Evolutionary conservation across 1,284 basidiomycete genomes (phyloP).

Genomic region (Ustilago nuda): DNA sequence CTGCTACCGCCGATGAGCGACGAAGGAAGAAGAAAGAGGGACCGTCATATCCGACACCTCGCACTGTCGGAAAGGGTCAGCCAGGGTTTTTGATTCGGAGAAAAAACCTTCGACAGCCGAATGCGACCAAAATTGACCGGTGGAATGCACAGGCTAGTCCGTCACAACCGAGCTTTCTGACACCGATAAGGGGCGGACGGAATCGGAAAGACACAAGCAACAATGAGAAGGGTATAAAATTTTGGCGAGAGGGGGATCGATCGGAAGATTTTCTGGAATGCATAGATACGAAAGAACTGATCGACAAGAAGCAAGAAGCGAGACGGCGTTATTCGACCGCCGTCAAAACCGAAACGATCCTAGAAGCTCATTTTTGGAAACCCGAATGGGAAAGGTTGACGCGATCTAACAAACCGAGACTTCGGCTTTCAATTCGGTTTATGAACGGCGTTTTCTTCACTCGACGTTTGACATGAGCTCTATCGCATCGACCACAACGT

Average conservation of each 20-base stretch:
- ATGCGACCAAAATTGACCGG: constrained; percentile 4
- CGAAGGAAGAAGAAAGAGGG: background rate
- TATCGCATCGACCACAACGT: background rate
- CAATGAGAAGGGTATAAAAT: background rate
- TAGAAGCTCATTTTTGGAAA: background rate
- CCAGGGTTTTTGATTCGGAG: constrained; percentile 6
- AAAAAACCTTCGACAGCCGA: constrained; percentile 15
- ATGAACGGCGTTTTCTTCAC: background rate
- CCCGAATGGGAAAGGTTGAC: background rate
- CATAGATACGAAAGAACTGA: constrained; percentile 6
- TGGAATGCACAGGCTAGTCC: background rate
- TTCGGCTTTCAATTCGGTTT: constrained; percentile 3
- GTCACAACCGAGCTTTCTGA: constrained; percentile 14
- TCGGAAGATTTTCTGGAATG: constrained; percentile 14
- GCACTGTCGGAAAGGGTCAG: constrained; percentile 15
- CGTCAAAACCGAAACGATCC: constrained; percentile 31
- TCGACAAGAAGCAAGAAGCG: background rate
- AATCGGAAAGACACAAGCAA: background rate
- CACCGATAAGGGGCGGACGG: constrained; percentile 1
- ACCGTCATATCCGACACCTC: constrained; percentile 30
- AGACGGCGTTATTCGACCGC: constrained; percentile 4
- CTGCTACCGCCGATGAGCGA: background rate
- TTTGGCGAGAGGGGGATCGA: background rate
- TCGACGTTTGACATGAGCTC: background rate
- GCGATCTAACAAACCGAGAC: constrained; percentile 10